Evolutionary conservation across 2,329 filamentous ascomycete genomes (phyloP), one percentile per base, ranked within the genome.

Genomic region (Fusarium vanettenii): DNA sequence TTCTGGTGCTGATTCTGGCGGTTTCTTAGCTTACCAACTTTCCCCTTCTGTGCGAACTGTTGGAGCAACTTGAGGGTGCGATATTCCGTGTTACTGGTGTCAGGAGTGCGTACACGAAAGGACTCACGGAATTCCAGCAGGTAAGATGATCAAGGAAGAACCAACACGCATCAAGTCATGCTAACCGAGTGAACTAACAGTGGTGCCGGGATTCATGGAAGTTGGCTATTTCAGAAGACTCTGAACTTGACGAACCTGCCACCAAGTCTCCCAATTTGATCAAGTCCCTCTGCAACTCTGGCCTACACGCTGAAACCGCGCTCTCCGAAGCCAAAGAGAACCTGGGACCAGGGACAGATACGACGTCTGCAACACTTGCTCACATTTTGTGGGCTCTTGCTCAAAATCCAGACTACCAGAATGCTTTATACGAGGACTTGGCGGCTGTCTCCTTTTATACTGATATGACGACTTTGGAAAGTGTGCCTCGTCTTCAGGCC

Each of bases 261-360:
- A 14, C 2, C 4, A 31, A 2, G 6, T 39, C 60, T 60, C 41
- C 71, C 45, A 80, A 79, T 14, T 39, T 80, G 6, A 75, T 81
- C 13, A 31, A 67, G 16, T 72, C 76, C 3, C 66, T 80, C 18
- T 66, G 76, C 1, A 50, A 60, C 9, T 71, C 72, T 0, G 78
- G 77, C 0, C 57, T 80, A 2, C 77, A 72, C 13, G 59, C 73
- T 0, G 72, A 79, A 59, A 80, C 78, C 1, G 75, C 78, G 4
- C 62, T 80, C 4, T 77, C 79, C 0, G 79, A 81, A 69, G 80
- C 80, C 1, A 80, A 77, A 4, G 79, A 81, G 37, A 81, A 79
- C 5, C 70, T 81, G 1, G 80, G 80, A 1, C 80, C 80, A 0
- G 80, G 80, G 29, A 82, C 80, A 3, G 79, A 82, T 37, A 82